These are phyloP conservation scores for Debaryomycetaceae sp. DNA, from an alignment of 1,139 yeast genomes.

Conservation along the genomic window DNA sequence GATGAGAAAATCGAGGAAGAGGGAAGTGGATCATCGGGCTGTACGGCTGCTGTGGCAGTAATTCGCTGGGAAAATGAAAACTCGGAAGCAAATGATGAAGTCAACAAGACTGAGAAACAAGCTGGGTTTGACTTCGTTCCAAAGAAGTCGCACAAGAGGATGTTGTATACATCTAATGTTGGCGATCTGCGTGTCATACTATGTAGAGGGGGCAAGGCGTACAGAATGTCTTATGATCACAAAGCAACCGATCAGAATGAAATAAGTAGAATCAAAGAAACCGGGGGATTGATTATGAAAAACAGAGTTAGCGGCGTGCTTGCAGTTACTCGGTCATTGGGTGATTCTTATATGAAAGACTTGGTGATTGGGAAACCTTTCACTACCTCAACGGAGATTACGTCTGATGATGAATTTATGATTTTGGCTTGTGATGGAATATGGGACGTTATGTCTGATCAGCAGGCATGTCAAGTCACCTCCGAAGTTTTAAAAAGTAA, in stretches of 20 bases:
- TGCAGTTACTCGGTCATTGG: conserved; percentile 91
- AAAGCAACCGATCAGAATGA: conserved; percentile 85
- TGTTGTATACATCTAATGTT: conserved; percentile 90
- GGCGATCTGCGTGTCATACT: conserved; percentile 90
- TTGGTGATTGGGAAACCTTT: conserved; percentile 88
- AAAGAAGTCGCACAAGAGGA: conserved; percentile 50
- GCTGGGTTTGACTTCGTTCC: conserved; percentile 44
- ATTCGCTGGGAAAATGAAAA: conserved; percentile 71
- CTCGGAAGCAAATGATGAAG: conserved; percentile 9
- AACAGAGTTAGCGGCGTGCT: conserved; percentile 93
- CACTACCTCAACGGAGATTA: conserved; percentile 81
- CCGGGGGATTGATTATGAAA: conserved; percentile 86
- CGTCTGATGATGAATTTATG: conserved; percentile 61
- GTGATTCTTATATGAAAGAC: conserved; percentile 91
- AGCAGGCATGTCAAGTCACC: conserved; percentile 72
- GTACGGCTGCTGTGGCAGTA: conserved; percentile 95
- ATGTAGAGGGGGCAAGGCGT: conserved; percentile 68
- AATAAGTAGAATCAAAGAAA: conserved; percentile 65
- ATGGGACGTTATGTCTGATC: conserved; percentile 89
- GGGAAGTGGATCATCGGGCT: conserved; percentile 69
- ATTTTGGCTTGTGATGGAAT: conserved; percentile 93
- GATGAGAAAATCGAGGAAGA: conserved; percentile 65
- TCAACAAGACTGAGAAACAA: conserved; percentile 3
- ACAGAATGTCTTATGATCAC: conserved; percentile 87
- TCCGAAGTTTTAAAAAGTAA: conserved; percentile 42